Base-by-base conservation (phyloP, 768 basidiomycete species). In the Leccinum disarticulatum region DNA sequence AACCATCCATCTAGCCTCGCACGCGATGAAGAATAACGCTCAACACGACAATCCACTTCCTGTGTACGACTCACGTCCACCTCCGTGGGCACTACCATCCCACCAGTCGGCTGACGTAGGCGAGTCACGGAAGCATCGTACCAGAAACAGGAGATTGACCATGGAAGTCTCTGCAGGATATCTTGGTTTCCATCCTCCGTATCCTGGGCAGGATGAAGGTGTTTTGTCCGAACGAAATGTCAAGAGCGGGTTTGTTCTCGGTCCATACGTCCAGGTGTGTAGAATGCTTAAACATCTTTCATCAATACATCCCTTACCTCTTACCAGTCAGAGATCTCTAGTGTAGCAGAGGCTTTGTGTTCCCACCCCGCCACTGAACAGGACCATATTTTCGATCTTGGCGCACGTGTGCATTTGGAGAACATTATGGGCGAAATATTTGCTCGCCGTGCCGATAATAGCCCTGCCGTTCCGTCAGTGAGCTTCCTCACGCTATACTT, bases 351-450 rank as follows among this genome's bases (percentile, higher is more conserved):
- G 25, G 47, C 56, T 19, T 48, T 71, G 7, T 19, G n/a, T 35
- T 60, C 61, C 10, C 59, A 64, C 43, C 62, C 61, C 25, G 57
- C 61, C 43, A n/a, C 50, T 4, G 69, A 64, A 13, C 81, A 80
- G 57, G 80, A 78, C 52, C 79, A 75, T 27, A 69, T 88, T 36
- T 79, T 81, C 48, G 79, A 83, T 47, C 76, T 78, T 30, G 79
- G 79, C 62, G 80, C 83, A 4, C 73, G 91, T 4, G 67, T 72
- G 3, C 85, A 85, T 52, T 75, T 93, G 38, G 90, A 92, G 65
- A 82, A 84, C 54, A 76, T 94, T 30, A 89, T 93, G 85, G 82
- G 85, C 55, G 87, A 90, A 63, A 84, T 93, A 53, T 88, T 92
- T 59, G 69, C 77, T 52, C 83, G 88, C 36, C 81, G 85, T 52